A percentile compares a stretch with the other conserved stretches of the same genome.
Evolutionary conservation across 176 grass and related monocot genomes (phyloP).

Genomic region (Oryza meyeriana): DNA sequence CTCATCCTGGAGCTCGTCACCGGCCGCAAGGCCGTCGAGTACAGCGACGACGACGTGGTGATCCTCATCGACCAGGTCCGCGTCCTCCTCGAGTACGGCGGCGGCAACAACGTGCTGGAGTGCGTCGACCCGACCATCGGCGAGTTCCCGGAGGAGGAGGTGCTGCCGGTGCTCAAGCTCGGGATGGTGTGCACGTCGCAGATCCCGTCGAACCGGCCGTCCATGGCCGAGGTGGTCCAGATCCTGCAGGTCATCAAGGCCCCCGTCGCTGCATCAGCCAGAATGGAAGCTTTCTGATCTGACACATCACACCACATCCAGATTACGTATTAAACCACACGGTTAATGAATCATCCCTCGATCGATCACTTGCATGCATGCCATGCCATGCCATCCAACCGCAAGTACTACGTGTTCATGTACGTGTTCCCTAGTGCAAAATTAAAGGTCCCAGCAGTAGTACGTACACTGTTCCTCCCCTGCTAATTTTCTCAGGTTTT

Average conservation of each 20-base stretch:
- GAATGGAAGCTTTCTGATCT: slow-evolving; percentile 51
- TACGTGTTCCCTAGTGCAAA: neutral
- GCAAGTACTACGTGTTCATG: neutral
- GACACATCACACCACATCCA: neutral
- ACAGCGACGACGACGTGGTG: slow-evolving; percentile 77
- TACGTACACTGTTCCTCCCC: neutral
- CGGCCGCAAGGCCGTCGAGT: slow-evolving; percentile 57
- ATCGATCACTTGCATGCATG: neutral
- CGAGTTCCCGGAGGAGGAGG: slow-evolving; percentile 86
- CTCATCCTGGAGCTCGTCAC: slow-evolving; percentile 87
- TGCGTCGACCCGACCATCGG: slow-evolving; percentile 67
- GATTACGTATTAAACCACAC: neutral
- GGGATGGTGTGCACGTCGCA: slow-evolving; percentile 95
- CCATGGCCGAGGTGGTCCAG: slow-evolving; percentile 96
- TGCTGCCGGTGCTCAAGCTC: slow-evolving; percentile 86
- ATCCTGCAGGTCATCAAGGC: slow-evolving; percentile 94
- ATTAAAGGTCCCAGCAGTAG: neutral
- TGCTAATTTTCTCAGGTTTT: neutral
- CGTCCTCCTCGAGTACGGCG: slow-evolving; percentile 67
- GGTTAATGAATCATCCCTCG: neutral
- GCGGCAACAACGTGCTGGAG: slow-evolving; percentile 62
- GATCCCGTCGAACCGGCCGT: slow-evolving; percentile 82
- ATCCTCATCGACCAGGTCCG: slow-evolving; percentile 76
- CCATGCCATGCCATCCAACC: neutral
- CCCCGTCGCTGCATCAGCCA: slow-evolving; percentile 35